Conservation (phyloP, 1,284 basidiomycete genomes). For the Moniliella sp. region DNA sequence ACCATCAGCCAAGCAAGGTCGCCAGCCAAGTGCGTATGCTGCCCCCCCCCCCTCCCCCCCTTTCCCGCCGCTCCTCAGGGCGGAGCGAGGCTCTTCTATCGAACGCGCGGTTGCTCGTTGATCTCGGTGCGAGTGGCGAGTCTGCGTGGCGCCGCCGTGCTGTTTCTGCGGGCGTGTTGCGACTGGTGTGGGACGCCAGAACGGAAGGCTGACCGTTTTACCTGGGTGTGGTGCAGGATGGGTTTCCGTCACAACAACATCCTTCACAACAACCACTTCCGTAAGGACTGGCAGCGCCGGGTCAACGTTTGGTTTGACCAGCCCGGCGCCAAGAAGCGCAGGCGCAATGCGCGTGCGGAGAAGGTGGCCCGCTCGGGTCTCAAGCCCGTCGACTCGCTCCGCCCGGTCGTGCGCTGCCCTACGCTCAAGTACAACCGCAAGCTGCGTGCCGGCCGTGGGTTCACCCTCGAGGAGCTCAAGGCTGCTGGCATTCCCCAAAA, state of each 20-base stretch:
- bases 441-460: slow-evolving; percentile 85
- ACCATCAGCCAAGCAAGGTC: too few species aligned
- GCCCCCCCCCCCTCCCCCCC: too few species aligned
- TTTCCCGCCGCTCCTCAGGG: too few species aligned
- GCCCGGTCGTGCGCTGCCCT: slow-evolving; percentile 86
- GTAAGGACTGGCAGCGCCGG: slow-evolving; percentile 59
- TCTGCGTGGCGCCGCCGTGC: too few species aligned
- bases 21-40: too few species aligned
- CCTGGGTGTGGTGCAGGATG: too few species aligned
- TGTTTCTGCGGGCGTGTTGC: too few species aligned
- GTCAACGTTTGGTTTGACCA: slow-evolving; percentile 98
- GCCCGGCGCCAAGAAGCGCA: slow-evolving; percentile 86
- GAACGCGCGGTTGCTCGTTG: too few species aligned
- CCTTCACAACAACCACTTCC: slow-evolving; percentile 61
- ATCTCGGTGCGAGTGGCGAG: too few species aligned
- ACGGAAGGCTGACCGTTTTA: too few species aligned
- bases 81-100: too few species aligned
- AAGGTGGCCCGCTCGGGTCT: slow-evolving; percentile 82
- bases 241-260: slow-evolving; percentile 35
- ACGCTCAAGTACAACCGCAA: slow-evolving; percentile 98
- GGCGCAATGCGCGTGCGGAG: slow-evolving; percentile 71
- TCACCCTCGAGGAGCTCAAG: slow-evolving; percentile 85
- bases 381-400: slow-evolving; percentile 71
- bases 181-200: too few species aligned
- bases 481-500: slow-evolving; percentile 85